Percentiles rank a stretch among this genome's conserved stretches.
phyloP scores from a whole-genome alignment of 495 filamentous ascomycete species.

The Podospora comata region DNA sequence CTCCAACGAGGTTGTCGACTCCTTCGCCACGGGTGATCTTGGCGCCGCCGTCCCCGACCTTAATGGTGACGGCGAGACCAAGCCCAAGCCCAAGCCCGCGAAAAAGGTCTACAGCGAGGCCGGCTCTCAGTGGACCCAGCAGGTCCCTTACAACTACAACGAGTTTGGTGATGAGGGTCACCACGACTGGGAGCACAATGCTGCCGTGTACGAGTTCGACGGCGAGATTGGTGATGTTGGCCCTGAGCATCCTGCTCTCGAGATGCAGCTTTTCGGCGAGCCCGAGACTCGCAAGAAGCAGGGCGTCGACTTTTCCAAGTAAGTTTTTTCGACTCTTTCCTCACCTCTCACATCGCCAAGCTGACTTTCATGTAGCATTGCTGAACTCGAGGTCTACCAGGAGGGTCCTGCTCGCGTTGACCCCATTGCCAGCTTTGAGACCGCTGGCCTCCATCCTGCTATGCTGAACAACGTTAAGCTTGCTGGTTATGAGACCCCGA shows the following conservation, averaged over 20 bases:
- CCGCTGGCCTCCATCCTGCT: constrained; percentile 80
- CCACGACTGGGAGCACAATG: constrained; percentile 44
- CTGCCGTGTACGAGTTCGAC: constrained; percentile 74
- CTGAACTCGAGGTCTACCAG: constrained; percentile 55
- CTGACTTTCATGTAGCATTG: constrained; percentile 44
- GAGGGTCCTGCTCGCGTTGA: constrained; percentile 54
- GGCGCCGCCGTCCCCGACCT: not conserved
- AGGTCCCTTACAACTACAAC: constrained; percentile 53
- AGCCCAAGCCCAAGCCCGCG: not conserved
- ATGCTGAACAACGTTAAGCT: constrained; percentile 75
- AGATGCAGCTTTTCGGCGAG: constrained; percentile 66
- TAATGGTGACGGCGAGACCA: not conserved
- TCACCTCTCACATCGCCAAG: constrained; percentile 1
- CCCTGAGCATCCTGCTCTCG: constrained; percentile 63
- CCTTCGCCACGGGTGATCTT: constrained; percentile 15
- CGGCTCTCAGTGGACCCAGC: constrained; percentile 52
- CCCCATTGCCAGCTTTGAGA: constrained; percentile 61
- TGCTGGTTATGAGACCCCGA: constrained; percentile 61
- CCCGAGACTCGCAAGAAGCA: constrained; percentile 35
- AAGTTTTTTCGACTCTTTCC: constrained; percentile 21
- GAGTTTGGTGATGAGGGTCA: constrained; percentile 36
- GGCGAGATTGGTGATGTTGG: constrained; percentile 84
- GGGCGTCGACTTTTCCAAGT: constrained; percentile 50
- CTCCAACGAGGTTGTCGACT: constrained; percentile 10
- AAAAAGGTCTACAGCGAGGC: constrained; percentile 14